Evolutionary conservation across 1,139 yeast genomes (phyloP).

Genomic region (Taphrina pruni): DNA sequence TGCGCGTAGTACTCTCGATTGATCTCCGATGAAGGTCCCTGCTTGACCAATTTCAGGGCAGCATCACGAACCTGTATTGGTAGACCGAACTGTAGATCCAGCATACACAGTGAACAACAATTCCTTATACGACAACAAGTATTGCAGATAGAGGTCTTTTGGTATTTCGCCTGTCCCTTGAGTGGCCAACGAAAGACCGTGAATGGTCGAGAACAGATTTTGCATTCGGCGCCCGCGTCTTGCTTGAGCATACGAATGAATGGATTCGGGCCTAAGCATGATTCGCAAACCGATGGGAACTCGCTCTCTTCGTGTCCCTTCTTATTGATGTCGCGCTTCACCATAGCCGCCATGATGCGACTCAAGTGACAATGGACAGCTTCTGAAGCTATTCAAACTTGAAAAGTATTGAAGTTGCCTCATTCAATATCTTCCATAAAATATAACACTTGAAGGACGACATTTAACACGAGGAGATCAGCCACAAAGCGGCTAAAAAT

Average conservation of each 20-base stretch:
- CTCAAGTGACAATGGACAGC: too few species aligned
- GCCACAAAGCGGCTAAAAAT: slow-evolving; percentile 16
- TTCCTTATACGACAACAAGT: slow-evolving; percentile 72
- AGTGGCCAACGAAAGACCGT: slow-evolving; percentile 76
- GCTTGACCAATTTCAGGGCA: slow-evolving; percentile 75
- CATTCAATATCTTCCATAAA: background rate
- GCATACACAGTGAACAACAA: slow-evolving; percentile 87
- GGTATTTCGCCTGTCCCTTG: slow-evolving; percentile 48
- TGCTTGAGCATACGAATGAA: slow-evolving; percentile 75
- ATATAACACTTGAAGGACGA: background rate
- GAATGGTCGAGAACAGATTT: slow-evolving; percentile 80
- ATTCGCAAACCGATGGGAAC: slow-evolving; percentile 53
- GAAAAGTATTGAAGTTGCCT: background rate
- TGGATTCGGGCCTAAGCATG: slow-evolving; percentile 57
- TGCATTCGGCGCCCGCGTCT: slow-evolving; percentile 68
- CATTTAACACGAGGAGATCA: background rate
- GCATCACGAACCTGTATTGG: slow-evolving; percentile 81
- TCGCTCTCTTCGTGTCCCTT: slow-evolving; percentile 55
- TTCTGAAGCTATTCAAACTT: too few species aligned
- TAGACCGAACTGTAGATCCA: slow-evolving; percentile 78
- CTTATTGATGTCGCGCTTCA: slow-evolving; percentile 50
- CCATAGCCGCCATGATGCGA: slow-evolving; percentile 36
- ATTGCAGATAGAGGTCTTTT: slow-evolving; percentile 54
- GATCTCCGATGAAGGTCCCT: slow-evolving; percentile 56
- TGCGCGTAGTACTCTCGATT: slow-evolving; percentile 49